Evolutionary conservation across 108 stramenopile species (phyloP).

Genomic region (Tribonema minus): DNA sequence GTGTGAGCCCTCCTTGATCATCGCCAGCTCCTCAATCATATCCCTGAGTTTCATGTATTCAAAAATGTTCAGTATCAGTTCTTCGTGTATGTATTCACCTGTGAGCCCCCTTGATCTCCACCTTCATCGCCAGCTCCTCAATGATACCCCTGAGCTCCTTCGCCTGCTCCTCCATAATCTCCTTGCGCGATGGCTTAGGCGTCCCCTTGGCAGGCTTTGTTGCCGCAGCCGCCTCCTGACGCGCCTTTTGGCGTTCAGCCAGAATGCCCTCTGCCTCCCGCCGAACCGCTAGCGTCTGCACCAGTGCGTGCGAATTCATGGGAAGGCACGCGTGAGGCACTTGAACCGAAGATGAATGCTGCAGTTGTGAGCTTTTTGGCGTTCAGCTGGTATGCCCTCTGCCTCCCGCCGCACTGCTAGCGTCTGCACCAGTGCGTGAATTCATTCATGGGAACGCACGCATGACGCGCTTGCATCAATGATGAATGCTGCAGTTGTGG

Average conservation of each 20-base stretch:
- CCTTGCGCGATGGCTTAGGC: slow-evolving; percentile 25
- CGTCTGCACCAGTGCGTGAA: not conserved
- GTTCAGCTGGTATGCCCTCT: no score
- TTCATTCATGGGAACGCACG: not conserved
- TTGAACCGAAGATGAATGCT: not conserved
- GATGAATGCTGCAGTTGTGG: not conserved
- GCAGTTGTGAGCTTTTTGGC: not conserved
- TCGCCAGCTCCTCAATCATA: no score
- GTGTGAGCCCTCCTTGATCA: no score
- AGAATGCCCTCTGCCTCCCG: slow-evolving; percentile 29
- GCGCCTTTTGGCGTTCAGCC: slow-evolving; percentile 27
- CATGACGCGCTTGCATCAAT: no score
- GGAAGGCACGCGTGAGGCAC: not conserved
- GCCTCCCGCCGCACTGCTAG: no score
- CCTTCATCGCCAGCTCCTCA: slow-evolving; percentile 25
- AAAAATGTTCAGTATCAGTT: no score
- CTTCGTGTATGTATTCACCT: no score
- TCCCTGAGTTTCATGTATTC: no score
- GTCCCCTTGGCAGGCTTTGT: not conserved
- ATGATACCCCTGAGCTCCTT: slow-evolving; percentile 27
- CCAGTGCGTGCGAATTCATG: not conserved
- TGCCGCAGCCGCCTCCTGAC: not conserved
- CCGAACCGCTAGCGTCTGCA: slow-evolving; percentile 27
- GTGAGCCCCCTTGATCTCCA: slow-evolving; percentile 39
- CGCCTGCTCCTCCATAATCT: no score